Conservation (phyloP, 208 protist genomes). For the Wallacemonas rigidus region DNA sequence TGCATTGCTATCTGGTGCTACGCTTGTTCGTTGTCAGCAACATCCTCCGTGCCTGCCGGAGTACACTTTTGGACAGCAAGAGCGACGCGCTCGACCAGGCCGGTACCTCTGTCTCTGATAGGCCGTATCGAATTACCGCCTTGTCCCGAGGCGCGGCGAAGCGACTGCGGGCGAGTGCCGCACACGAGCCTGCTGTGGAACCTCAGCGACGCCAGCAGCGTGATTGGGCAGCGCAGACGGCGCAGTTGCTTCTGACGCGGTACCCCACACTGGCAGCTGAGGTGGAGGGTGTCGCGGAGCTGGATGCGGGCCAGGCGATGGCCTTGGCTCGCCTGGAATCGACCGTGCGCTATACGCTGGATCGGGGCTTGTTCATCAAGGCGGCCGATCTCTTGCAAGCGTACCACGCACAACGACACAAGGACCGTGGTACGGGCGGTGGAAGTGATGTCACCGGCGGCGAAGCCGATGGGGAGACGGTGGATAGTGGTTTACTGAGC, state of each 20-base stretch:
- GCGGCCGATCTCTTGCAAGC: conserved; percentile 19
- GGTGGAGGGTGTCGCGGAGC: conserved; percentile 42
- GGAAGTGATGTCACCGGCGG: not conserved
- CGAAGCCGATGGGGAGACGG: not conserved
- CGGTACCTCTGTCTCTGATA: too few species aligned
- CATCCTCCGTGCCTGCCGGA: conserved; percentile 58
- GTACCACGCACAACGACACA: conserved; percentile 4
- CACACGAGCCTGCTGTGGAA: conserved; percentile 17
- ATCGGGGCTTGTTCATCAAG: conserved; percentile 51
- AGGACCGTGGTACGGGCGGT: not conserved
- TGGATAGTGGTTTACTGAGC: not conserved
- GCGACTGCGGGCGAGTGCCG: conserved; percentile 9
- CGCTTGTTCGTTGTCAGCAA: conserved; percentile 74
- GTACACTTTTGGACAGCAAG: conserved; percentile 17
- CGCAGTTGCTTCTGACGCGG: conserved; percentile 26
- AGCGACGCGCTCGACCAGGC: too few species aligned
- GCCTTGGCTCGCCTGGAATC: conserved; percentile 53
- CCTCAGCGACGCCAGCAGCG: conserved; percentile 17
- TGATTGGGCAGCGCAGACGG: conserved; percentile 39
- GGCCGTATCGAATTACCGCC: too few species aligned
- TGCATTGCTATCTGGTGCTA: conserved; percentile 65
- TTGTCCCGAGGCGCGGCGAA: not conserved
- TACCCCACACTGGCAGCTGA: conserved; percentile 37
- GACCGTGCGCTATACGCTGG: conserved; percentile 45
- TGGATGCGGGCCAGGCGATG: conserved; percentile 25